These are phyloP conservation scores for Yamadazyma akitaensis DNA, from an alignment of 805 yeast genomes.

Conservation along the genomic window DNA sequence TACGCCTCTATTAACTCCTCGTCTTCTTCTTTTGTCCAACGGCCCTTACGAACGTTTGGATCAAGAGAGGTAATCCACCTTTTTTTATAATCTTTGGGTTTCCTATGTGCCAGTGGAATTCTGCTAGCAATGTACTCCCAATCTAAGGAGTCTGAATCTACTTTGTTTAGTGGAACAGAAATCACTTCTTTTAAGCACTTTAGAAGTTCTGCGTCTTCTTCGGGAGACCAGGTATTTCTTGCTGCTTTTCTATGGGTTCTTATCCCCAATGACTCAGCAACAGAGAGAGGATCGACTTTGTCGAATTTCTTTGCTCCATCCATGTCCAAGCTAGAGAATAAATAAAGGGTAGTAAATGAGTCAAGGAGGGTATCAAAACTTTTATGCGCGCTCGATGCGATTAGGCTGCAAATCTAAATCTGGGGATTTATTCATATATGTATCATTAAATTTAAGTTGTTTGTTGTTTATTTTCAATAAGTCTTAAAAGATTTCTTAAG, in stretches of 20 bases:
- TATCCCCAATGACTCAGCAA: constrained; percentile 71
- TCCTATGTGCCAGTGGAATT: constrained; percentile 46
- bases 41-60: constrained; percentile 77
- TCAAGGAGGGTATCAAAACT: background rate
- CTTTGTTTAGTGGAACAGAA: constrained; percentile 17
- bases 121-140: constrained; percentile 58
- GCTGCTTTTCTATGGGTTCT: constrained; percentile 64
- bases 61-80: constrained; percentile 85
- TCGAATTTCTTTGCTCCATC: constrained; percentile 8
- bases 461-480: constrained; percentile 55
- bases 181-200: constrained; percentile 37
- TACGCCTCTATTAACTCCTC: constrained; percentile 59
- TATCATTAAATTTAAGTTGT: background rate
- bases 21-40: constrained; percentile 86
- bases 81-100: constrained; percentile 80
- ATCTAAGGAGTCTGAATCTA: constrained; percentile 43
- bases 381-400: constrained; percentile 3
- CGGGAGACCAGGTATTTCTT: constrained; percentile 70
- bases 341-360: background rate
- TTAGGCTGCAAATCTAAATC: constrained; percentile 1
- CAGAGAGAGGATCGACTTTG: constrained; percentile 49
- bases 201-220: constrained; percentile 60
- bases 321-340: background rate
- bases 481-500: constrained; percentile 79
- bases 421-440: background rate